Conservation (phyloP, 805 yeast species). For the Monosporozyma solicola region DNA sequence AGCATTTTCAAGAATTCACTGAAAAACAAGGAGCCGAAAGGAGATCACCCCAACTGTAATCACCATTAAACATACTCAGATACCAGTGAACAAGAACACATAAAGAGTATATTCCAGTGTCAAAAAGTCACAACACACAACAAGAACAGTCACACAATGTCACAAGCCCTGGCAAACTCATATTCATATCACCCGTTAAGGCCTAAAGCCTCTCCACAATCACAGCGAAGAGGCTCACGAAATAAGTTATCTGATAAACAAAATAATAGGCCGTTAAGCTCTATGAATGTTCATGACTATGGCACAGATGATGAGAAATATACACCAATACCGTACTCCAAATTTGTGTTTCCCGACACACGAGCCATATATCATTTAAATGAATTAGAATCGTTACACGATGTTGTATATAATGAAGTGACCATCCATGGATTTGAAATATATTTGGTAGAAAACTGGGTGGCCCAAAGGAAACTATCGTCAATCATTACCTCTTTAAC, state of each 20-base stretch:
- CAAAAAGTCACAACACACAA: not conserved
- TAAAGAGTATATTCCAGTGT: not conserved
- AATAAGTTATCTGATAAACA: not conserved
- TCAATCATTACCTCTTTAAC: constrained; percentile 78
- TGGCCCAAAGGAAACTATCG: constrained; percentile 59
- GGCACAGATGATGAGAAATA: not conserved
- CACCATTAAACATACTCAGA: not conserved
- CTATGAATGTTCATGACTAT: constrained; percentile 4
- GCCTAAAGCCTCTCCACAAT: not conserved
- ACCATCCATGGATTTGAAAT: constrained; percentile 70
- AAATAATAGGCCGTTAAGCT: not conserved
- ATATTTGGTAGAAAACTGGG: constrained; percentile 94
- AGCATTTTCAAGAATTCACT: not conserved
- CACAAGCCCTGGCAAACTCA: constrained; percentile 5
- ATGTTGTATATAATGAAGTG: constrained; percentile 38
- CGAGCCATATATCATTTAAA: constrained; percentile 43
- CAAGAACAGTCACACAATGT: not conserved
- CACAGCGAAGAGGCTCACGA: not conserved
- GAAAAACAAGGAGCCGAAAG: not conserved
- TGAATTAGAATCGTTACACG: constrained; percentile 33
- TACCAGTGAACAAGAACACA: not conserved
- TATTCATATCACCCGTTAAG: not conserved
- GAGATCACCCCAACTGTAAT: not conserved
- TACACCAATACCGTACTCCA: constrained; percentile 5
- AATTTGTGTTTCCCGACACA: constrained; percentile 46